Base-by-base conservation (phyloP, 2,329 filamentous ascomycete genomes). In the Colletotrichum tabaci region DNA sequence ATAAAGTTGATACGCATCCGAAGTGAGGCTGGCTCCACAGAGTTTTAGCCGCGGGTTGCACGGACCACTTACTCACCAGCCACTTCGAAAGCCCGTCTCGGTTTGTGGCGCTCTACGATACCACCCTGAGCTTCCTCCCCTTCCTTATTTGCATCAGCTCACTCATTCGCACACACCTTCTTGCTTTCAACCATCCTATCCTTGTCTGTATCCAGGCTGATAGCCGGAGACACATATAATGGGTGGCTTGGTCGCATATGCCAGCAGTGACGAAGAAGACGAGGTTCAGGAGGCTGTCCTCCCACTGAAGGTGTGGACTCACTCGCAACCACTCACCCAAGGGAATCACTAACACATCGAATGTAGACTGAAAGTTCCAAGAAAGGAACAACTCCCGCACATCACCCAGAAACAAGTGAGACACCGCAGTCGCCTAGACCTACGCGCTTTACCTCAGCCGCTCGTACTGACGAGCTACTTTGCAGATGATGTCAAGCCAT, bases 211-310 rank as follows among this genome's bases (percentile, higher is more conserved):
- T 38, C 9, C 9, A 38, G 8, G 35, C 35, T 38, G 35, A 10
- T 38, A 38, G 35, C 35, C 9, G 35, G 35, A 38, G 35, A 38
- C 35, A 38, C 35, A 10, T 38, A 38, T 38, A 15, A 83, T 86
- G 84, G 82, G 81, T 55, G 85, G 82, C 1, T 82, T 88, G 15
- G 87, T 88, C 9, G 81, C 76, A 44, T 88, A 88, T 73, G 85
- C 82, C 16, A 88, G 87, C 74, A 88, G 86, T 66, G 86, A 87
- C 53, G 87, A 87, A 2, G 86, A 87, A 7, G 83, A 84, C 3
- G 84, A 83, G 2, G 69, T 68, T 26, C 56, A 63, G 62, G 64
- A 73, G 15, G 38, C 47, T 35, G 18, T 67, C 1, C 57, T 42
- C n/a, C 30, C 35, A 35, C 30, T 68, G 42, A 71, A 64, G 65